Conservation (phyloP, 2,329 filamentous ascomycete genomes). For the Ophioceras dolichostomum region DNA sequence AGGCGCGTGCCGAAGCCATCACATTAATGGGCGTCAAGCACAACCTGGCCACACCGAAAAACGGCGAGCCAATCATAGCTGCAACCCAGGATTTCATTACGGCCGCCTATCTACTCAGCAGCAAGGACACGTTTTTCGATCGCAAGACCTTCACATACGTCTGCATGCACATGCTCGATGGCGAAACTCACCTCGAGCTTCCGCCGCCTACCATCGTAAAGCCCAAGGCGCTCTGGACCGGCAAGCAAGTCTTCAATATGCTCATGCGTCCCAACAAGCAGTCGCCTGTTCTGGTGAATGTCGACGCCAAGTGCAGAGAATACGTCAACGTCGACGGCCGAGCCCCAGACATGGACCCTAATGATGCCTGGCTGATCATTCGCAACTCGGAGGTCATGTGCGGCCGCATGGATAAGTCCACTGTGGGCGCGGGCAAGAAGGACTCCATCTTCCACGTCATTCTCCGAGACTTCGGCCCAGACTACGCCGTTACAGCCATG, state of each 20-base stretch:
- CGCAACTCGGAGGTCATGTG: conserved; percentile 98
- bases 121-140: conserved; percentile 88
- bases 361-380: conserved; percentile 85
- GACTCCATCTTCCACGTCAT: conserved; percentile 97
- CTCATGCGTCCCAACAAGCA: conserved; percentile 71
- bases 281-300: conserved; percentile 75
- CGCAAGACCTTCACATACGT: conserved; percentile 80
- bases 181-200: conserved; percentile 64
- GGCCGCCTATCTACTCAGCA: conserved; percentile 79
- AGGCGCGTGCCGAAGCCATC: conserved; percentile 88
- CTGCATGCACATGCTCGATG: conserved; percentile 78
- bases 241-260: conserved; percentile 87
- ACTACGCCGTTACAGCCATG: conserved; percentile 83
- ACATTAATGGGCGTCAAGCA: conserved; percentile 97
- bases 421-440: conserved; percentile 94
- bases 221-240: conserved; percentile 81
- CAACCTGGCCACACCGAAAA: conserved; percentile 91
- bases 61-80: conserved; percentile 94
- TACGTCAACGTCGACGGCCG: conserved; percentile 51
- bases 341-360: conserved; percentile 62
- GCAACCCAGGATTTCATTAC: conserved; percentile 99
- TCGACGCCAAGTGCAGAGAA: conserved; percentile 84
- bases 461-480: conserved; percentile 84
- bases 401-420: conserved; percentile 94
- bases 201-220: conserved; percentile 81